A percentile compares a stretch with the other conserved stretches of the same genome.
Evolutionary conservation across 495 filamentous ascomycete genomes (phyloP).

Genomic region (Thermothielavioides terrestris): DNA sequence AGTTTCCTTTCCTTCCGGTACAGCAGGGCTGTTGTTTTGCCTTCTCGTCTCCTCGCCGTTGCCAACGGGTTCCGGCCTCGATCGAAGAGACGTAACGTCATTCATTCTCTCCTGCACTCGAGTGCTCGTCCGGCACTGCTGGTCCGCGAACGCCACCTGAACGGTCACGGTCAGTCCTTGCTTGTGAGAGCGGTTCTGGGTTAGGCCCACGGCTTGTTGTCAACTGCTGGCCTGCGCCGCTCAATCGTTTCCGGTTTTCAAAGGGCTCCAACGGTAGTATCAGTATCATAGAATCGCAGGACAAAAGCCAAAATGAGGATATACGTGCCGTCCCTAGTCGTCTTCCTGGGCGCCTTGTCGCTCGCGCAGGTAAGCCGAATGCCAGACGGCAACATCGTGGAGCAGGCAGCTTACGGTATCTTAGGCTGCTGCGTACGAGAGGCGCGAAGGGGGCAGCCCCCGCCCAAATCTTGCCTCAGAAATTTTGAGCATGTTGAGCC

Average conservation of each 20-base stretch:
- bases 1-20: not conserved
- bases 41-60: conserved; percentile 5
- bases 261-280: not conserved
- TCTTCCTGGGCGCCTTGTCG: conserved; percentile 30
- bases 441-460: conserved; percentile 13
- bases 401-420: not conserved
- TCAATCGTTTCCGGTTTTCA: conserved; percentile 4
- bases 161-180: not conserved
- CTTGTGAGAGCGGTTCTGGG: conserved; percentile 5
- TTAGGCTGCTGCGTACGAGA: conserved; percentile 30
- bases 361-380: conserved; percentile 32
- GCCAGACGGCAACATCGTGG: not conserved
- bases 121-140: not conserved
- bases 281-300: no score
- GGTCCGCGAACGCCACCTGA: no score
- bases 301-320: conserved; percentile 31
- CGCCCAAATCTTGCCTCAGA: no score
- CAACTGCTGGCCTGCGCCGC: conserved; percentile 33
- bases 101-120: not conserved
- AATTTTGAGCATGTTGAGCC: conserved; percentile 9
- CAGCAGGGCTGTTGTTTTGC: conserved; percentile 4
- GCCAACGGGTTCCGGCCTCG: not conserved
- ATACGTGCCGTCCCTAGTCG: conserved; percentile 23
- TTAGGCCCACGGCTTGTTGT: conserved; percentile 22
- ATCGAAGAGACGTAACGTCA: conserved; percentile 3